phyloP scores from a whole-genome alignment of 495 filamentous ascomycete genomes.

The Podospora bellae-mahoneyi region DNA sequence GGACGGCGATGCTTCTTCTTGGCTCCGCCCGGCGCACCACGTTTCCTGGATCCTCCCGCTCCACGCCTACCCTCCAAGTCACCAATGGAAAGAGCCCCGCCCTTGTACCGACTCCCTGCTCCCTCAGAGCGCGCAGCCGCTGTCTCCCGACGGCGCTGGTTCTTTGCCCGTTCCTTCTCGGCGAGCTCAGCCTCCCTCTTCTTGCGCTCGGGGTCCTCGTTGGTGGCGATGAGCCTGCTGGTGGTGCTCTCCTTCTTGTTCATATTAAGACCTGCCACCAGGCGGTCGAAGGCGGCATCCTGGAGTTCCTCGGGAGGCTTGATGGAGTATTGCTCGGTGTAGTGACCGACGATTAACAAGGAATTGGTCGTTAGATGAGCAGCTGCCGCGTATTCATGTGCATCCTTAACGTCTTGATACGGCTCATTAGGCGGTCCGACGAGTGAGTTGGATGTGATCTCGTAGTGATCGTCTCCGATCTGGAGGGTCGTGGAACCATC shows the following conservation, averaged over 20 bases:
- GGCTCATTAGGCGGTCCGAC: conserved; percentile 57
- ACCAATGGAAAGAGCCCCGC: conserved; percentile 64
- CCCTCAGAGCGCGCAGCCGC: conserved; percentile 62
- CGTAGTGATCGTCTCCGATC: conserved; percentile 71
- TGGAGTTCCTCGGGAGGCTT: conserved; percentile 64
- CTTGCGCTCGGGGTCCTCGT: conserved; percentile 76
- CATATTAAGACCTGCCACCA: conserved; percentile 66
- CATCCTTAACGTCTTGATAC: conserved; percentile 67
- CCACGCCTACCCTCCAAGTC: conserved; percentile 64
- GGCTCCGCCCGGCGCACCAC: conserved; percentile 39
- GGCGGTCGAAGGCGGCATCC: conserved; percentile 72
- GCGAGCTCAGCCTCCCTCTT: conserved; percentile 70
- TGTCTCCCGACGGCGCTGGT: conserved; percentile 64
- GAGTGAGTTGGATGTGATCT: conserved; percentile 69
- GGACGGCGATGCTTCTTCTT: conserved; percentile 45
- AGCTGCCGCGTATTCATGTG: conserved; percentile 78
- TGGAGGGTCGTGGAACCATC: conserved; percentile 80
- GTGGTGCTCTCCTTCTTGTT: conserved; percentile 49
- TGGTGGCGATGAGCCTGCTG: conserved; percentile 57
- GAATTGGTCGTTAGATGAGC: conserved; percentile 66
- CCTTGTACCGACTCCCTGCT: conserved; percentile 46
- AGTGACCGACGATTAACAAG: conserved; percentile 72
- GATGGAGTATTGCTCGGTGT: conserved; percentile 72
- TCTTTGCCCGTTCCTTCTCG: conserved; percentile 66
- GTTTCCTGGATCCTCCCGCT: conserved; percentile 37